Evolutionary conservation across 2,329 filamentous ascomycete genomes (phyloP).

Genomic region (Dactylella cylindrospora): DNA sequence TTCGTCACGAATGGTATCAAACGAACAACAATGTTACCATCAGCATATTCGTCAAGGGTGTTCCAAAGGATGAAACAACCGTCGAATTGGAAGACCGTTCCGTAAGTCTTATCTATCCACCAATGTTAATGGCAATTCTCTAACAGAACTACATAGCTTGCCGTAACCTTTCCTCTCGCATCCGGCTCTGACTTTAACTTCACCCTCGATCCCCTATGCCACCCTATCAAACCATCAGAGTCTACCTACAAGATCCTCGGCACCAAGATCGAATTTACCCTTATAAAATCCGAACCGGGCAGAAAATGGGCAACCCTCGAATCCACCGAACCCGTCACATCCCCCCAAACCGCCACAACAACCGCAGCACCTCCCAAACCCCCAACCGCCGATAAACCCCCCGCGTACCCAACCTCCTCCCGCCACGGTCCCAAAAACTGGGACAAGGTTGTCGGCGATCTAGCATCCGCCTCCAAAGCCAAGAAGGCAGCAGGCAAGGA

Average conservation of each 20-base stretch:
- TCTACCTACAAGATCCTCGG: conserved; percentile 68
- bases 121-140: neutral
- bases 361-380: conserved; percentile 31
- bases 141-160: conserved; percentile 1
- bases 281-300: conserved; percentile 67
- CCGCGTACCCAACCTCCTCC: conserved; percentile 83
- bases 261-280: conserved; percentile 75
- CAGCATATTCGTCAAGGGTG: conserved; percentile 65
- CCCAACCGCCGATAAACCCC: conserved; percentile 52
- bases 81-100: conserved; percentile 53
- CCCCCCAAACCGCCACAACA: conserved; percentile 41
- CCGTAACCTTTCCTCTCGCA: conserved; percentile 59
- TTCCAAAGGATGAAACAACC: conserved; percentile 60
- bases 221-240: conserved; percentile 62
- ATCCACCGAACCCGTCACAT: conserved; percentile 50
- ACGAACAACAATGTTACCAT: conserved; percentile 62
- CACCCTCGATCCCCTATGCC: conserved; percentile 64
- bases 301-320: conserved; percentile 68
- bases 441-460: conserved; percentile 70
- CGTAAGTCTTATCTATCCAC: conserved; percentile 27
- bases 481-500: conserved; percentile 47
- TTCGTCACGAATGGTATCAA: conserved; percentile 71
- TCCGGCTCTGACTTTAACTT: conserved; percentile 63
- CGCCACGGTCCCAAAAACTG: conserved; percentile 82
- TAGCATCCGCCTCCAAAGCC: conserved; percentile 54